Conservation (phyloP, 768 basidiomycete genomes). For the Coprinellus micaceus region DNA sequence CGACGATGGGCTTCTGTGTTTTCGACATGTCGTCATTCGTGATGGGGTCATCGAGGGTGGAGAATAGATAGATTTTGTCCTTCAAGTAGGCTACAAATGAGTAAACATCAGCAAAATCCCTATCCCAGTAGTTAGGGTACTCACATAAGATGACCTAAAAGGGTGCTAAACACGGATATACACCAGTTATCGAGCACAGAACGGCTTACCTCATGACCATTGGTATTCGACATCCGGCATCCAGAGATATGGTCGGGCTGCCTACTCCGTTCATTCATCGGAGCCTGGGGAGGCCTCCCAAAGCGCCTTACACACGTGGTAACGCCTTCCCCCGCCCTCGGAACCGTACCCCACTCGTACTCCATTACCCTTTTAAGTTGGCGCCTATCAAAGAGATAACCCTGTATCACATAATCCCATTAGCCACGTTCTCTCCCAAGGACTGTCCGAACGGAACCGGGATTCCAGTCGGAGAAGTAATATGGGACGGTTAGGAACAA, state of each 20-base stretch:
- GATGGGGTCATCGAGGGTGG: constrained; percentile 60
- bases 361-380: constrained; percentile 58
- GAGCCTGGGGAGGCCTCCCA: constrained; percentile 39
- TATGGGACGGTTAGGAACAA: background rate
- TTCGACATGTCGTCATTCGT: constrained; percentile 16
- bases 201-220: constrained; percentile 67
- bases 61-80: constrained; percentile 72
- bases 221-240: constrained; percentile 62
- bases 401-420: constrained; percentile 47
- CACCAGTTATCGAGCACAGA: no score
- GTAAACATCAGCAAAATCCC: background rate
- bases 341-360: constrained; percentile 68
- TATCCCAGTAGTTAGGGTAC: no score
- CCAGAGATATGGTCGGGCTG: constrained; percentile 67
- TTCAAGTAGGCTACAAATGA: constrained; percentile 59
- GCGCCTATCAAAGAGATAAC: constrained; percentile 80
- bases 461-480: background rate
- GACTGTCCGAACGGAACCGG: no score
- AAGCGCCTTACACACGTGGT: constrained; percentile 83
- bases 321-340: constrained; percentile 39
- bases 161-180: no score
- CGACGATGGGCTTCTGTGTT: constrained; percentile 8
- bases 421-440: no score
- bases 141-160: constrained; percentile 62
- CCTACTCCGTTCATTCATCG: constrained; percentile 30